A percentile compares a stretch with the other conserved stretches of the same genome.
Conservation (phyloP, 2,329 filamentous ascomycete species). For the Daldinia eschscholtzii region DNA sequence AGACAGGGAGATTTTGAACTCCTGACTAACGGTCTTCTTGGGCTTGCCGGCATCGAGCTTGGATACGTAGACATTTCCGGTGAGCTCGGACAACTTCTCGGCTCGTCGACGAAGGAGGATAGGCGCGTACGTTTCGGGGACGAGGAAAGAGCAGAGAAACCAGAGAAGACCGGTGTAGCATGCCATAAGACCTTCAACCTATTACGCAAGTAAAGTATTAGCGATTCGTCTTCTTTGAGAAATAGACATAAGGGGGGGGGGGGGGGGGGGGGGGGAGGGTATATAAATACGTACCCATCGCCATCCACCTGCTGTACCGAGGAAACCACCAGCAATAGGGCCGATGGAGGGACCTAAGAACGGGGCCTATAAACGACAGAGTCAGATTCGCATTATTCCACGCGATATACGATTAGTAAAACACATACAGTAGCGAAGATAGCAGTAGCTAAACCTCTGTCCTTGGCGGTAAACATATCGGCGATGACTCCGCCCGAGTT, state of each 20-base stretch:
- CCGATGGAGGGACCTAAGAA: constrained; percentile 74
- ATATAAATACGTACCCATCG: constrained; percentile 63
- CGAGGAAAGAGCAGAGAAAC: constrained; percentile 63
- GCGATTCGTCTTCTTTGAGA: neutral
- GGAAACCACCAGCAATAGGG: constrained; percentile 76
- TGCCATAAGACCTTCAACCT: constrained; percentile 71
- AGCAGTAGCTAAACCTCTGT: constrained; percentile 69
- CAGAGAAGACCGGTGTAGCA: constrained; percentile 73
- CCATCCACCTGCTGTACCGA: constrained; percentile 74
- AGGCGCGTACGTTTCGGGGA: constrained; percentile 73
- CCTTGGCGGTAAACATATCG: constrained; percentile 66
- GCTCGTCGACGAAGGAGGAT: constrained; percentile 68
- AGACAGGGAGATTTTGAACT: constrained; percentile 69
- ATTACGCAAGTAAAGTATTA: neutral
- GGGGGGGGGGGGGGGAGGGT: too few species aligned
- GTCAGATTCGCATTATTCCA: constrained; percentile 15
- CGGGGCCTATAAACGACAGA: constrained; percentile 59
- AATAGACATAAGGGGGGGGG: neutral
- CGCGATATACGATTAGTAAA: neutral
- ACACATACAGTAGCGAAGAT: constrained; percentile 67
- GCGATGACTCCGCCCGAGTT: constrained; percentile 70
- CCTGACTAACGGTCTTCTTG: constrained; percentile 60
- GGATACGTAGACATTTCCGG: constrained; percentile 68
- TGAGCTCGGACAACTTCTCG: constrained; percentile 62
- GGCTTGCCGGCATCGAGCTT: constrained; percentile 60